Evolutionary conservation across 2,329 filamentous ascomycete genomes (phyloP), one percentile per base, ranked within the genome.

Genomic region (Incumbomyces delicatus): DNA sequence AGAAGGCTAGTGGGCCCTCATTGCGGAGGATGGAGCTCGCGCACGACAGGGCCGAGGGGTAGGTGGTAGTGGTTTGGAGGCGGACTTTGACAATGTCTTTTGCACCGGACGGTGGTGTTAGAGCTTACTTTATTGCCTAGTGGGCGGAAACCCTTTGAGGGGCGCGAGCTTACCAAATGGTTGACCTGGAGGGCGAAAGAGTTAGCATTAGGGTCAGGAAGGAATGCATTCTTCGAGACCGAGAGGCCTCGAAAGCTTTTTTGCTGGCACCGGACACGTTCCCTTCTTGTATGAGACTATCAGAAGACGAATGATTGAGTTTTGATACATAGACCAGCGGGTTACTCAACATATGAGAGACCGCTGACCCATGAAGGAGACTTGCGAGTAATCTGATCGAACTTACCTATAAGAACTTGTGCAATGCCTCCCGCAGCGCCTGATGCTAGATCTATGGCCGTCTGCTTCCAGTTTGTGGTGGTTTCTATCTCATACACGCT

Each of bases 51-150:
- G 92, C 92, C 54, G 79, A 83, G 44, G 78, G 75, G 74, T 95
- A 94, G 57, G 86, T 78, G 17, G 76, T 81, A 45, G 84, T 85
- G 13, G 92, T 98, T 67, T 98, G 92, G 41, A 98, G 77, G 47
- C 92, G 86, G 60, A 98, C 92, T 72, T 98, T 98, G 72, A 98
- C 83, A 54, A 95, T 96, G 73, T 95, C 90, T 79, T 58, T 35
- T 32, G 43, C 42, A 42, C 38, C 51, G 27, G 10, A 34, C 6
- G 39, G 42, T 38, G 38, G 39, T 50, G 50, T 54, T 50, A 51
- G 48, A 57, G 22, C 22, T 27, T 27, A 27, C 22, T 27, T 27
- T 27, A 5, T 27, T 27, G 22, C 4, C 22, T 27, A 27, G 8
- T 27, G 22, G 22, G 5, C 5, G 22, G 8, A 27, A 8, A 8